A percentile compares a stretch with the other conserved stretches of the same genome.
phyloP scores from a whole-genome alignment of 2,329 filamentous ascomycete genomes.

The Colletotrichum lindemuthianum region DNA sequence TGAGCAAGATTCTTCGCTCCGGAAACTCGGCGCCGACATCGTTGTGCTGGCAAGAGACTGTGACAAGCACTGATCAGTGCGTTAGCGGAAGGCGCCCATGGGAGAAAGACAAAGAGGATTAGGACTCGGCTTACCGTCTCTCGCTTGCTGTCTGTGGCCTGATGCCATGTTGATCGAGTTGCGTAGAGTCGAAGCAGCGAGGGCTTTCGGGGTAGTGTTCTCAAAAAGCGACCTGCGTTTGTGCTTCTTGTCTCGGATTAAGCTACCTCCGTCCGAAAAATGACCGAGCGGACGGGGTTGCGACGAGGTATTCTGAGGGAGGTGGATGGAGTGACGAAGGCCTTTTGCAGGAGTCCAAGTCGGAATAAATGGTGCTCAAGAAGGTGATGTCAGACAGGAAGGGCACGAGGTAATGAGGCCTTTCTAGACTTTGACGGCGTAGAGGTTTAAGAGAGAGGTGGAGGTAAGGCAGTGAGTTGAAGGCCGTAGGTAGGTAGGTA shows the following conservation, averaged over 20 bases:
- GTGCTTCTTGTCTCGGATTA: constrained; percentile 5
- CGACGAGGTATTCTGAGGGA: constrained; percentile 15
- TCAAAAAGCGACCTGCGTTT: not conserved
- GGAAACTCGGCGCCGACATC: constrained; percentile 34
- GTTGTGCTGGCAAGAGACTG: constrained; percentile 41
- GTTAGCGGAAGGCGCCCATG: constrained; percentile 14
- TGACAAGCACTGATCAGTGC: constrained; percentile 43
- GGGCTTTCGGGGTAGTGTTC: not conserved
- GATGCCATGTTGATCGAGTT: constrained; percentile 22
- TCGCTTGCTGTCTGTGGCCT: constrained; percentile 15
- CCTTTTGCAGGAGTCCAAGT: not conserved
- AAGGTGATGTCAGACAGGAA: not conserved
- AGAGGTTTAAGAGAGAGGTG: constrained; percentile 16
- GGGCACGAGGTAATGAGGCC: not conserved
- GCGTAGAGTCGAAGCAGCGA: not conserved
- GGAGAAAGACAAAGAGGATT: not conserved
- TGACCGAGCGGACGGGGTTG: constrained; percentile 15
- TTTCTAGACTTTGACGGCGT: not conserved
- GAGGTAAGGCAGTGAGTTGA: constrained; percentile 16
- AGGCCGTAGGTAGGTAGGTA: constrained; percentile 2
- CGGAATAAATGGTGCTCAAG: not conserved
- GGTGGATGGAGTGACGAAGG: not conserved
- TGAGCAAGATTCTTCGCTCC: constrained; percentile 42
- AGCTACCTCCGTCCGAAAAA: constrained; percentile 26
- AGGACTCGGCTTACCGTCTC: constrained; percentile 20